phyloP scores from a whole-genome alignment of 1,284 basidiomycete species.

The Golubevia pallescens region DNA sequence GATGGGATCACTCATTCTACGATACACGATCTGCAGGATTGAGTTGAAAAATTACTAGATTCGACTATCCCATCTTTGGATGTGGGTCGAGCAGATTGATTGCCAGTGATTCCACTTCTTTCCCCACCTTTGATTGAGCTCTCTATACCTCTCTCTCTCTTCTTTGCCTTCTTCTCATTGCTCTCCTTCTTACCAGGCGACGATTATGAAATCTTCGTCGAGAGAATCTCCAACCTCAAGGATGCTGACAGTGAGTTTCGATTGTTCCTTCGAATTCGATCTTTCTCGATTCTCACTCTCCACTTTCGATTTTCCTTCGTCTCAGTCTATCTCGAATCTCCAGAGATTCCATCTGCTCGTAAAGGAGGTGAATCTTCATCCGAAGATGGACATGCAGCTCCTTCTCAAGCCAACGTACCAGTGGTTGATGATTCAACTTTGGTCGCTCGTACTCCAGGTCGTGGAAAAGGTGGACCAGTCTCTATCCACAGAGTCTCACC shows the following conservation, averaged over 20 bases:
- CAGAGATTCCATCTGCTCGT: constrained; percentile 39
- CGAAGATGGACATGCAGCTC: constrained; percentile 19
- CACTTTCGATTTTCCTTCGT: background rate
- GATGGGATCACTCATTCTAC: too few species aligned
- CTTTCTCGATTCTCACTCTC: background rate
- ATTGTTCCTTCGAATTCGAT: background rate
- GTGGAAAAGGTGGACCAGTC: constrained; percentile 43
- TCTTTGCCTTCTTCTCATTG: background rate
- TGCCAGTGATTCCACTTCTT: too few species aligned
- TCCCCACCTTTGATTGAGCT: too few species aligned
- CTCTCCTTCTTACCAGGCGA: constrained; percentile 23
- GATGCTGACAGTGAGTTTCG: constrained; percentile 53
- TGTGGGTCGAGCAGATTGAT: too few species aligned
- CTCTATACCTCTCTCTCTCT: too few species aligned
- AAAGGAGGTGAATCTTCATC: constrained; percentile 19
- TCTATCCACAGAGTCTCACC: constrained; percentile 55
- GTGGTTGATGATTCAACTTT: constrained; percentile 55
- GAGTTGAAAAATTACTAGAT: too few species aligned
- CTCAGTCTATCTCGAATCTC: constrained; percentile 51
- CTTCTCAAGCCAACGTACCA: constrained; percentile 44
- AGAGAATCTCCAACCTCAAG: constrained; percentile 42
- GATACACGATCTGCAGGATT: too few species aligned
- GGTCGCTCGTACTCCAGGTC: constrained; percentile 56
- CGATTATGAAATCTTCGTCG: constrained; percentile 60
- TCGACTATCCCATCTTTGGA: too few species aligned